These are phyloP conservation scores for Nakazawaea peltata DNA, from an alignment of 805 yeast species.

Conservation along the genomic window DNA sequence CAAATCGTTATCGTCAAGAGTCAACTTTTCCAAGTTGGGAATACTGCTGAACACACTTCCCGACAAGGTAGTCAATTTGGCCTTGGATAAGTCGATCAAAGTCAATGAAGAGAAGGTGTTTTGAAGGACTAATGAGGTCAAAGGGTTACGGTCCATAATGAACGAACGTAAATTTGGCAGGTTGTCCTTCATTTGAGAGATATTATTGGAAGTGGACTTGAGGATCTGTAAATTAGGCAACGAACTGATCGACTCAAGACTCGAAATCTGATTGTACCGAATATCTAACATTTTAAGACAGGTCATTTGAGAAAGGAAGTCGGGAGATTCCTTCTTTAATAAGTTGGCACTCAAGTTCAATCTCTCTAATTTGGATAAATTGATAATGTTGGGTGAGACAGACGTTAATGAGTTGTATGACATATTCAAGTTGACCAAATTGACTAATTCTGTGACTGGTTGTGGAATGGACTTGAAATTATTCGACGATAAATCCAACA, in stretches of 20 bases:
- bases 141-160: constrained; percentile 76
- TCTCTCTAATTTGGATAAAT: constrained; percentile 52
- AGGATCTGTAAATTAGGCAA: constrained; percentile 63
- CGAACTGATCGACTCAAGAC: constrained; percentile 46
- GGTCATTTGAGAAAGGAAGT: constrained; percentile 40
- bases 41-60: constrained; percentile 52
- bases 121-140: constrained; percentile 57
- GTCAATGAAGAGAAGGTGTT: constrained; percentile 51
- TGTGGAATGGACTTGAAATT: constrained; percentile 56
- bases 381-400: constrained; percentile 56
- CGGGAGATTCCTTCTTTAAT: constrained; percentile 44
- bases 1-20: constrained; percentile 75
- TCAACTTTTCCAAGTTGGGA: constrained; percentile 62
- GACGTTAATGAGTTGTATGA: constrained; percentile 67
- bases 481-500: constrained; percentile 77
- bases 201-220: constrained; percentile 66
- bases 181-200: constrained; percentile 59
- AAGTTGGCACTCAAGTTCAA: constrained; percentile 72
- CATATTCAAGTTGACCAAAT: constrained; percentile 61
- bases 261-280: constrained; percentile 55
- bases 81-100: constrained; percentile 69
- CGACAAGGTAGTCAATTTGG: constrained; percentile 71
- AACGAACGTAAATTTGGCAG: constrained; percentile 59
- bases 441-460: constrained; percentile 49
- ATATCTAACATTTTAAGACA: constrained; percentile 68